These are phyloP conservation scores for Xylaria flabelliformis DNA, from an alignment of 495 filamentous ascomycete species.

Conservation along the genomic window DNA sequence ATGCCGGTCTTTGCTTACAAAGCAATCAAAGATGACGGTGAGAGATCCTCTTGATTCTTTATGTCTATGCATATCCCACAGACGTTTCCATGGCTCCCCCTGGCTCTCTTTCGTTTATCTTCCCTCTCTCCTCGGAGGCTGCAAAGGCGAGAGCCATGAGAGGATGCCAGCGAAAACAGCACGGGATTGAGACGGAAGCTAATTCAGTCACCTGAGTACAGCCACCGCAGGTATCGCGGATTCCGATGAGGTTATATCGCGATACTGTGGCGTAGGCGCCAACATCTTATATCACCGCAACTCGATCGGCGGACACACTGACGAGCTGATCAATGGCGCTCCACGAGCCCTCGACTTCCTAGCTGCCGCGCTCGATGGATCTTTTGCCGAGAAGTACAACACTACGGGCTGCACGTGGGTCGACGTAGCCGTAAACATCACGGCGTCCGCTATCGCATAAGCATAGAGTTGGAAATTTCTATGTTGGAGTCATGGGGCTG, in stretches of 20 bases:
- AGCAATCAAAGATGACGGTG: background rate
- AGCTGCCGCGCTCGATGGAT: background rate
- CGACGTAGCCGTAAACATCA: conserved; percentile 3
- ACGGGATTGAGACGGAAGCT: background rate
- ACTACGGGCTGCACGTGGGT: conserved; percentile 8
- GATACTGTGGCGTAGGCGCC: background rate
- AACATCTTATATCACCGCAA: background rate
- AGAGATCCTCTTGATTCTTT: background rate
- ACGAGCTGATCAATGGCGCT: background rate
- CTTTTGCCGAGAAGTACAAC: background rate
- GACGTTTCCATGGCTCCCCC: background rate
- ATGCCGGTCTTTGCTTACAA: background rate
- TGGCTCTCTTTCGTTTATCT: background rate
- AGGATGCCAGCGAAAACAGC: background rate
- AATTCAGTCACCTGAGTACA: background rate
- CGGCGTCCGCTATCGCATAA: background rate
- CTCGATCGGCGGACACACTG: background rate
- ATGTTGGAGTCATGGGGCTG: background rate
- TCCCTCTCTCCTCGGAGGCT: background rate
- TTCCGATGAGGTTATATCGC: background rate
- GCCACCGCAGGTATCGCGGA: background rate
- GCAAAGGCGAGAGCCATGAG: background rate
- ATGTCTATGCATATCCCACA: background rate
- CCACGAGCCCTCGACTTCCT: background rate
- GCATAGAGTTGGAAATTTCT: background rate